phyloP scores from a whole-genome alignment of 1,284 basidiomycete species.

The Tetrapyrgos nigripes region DNA sequence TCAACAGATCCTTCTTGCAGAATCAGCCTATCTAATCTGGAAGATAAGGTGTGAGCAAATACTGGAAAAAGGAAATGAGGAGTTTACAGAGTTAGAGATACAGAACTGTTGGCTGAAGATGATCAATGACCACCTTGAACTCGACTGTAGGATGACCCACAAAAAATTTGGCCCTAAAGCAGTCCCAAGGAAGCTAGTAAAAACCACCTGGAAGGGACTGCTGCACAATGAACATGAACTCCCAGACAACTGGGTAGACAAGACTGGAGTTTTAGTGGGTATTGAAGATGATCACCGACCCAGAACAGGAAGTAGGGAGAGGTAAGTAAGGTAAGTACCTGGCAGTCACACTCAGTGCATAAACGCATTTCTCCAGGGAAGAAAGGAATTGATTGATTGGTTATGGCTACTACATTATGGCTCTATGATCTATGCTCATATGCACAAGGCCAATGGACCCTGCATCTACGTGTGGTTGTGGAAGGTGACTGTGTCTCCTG shows the following conservation, averaged over 20 bases:
- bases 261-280: slow-evolving; percentile 34
- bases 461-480: not conserved
- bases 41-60: slow-evolving; percentile 19
- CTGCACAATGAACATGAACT: slow-evolving; percentile 19
- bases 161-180: slow-evolving; percentile 18
- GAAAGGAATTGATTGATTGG: not conserved
- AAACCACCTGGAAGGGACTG: slow-evolving; percentile 23
- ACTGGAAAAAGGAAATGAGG: slow-evolving; percentile 13
- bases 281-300: slow-evolving; percentile 8
- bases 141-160: slow-evolving; percentile 22
- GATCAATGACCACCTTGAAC: slow-evolving; percentile 7
- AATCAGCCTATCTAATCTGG: slow-evolving; percentile 29
- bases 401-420: not conserved
- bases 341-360: slow-evolving; percentile 9
- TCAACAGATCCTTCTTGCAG: slow-evolving; percentile 23
- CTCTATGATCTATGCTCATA: not conserved
- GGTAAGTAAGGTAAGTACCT: no score
- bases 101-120: not conserved
- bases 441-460: slow-evolving; percentile 1
- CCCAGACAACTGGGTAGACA: slow-evolving; percentile 21
- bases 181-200: slow-evolving; percentile 11
- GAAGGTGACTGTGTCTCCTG: no score
- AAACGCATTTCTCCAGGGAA: slow-evolving; percentile 9
- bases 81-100: not conserved
- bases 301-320: no score